These are phyloP conservation scores for Geum urbanum DNA, from an alignment of 306 rosid genomes.

Conservation along the genomic window DNA sequence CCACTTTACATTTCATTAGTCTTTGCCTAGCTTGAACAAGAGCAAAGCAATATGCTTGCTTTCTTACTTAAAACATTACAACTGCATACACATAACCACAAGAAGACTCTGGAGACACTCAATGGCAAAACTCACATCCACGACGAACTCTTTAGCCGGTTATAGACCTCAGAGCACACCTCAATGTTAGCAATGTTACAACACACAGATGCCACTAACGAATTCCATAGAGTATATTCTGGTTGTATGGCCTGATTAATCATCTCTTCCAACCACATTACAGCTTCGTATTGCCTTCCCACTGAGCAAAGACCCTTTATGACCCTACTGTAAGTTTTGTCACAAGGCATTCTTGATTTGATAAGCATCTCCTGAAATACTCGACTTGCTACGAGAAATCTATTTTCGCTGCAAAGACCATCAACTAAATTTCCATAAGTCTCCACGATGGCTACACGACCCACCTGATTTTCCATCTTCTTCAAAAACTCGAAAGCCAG, in stretches of 20 bases:
- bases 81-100: background rate
- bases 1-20: background rate
- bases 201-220: slow-evolving; percentile 37
- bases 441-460: slow-evolving; percentile 30
- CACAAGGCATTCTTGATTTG: slow-evolving; percentile 31
- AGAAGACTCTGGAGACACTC: background rate
- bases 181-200: slow-evolving; percentile 6
- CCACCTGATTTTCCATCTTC: slow-evolving; percentile 32
- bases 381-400: slow-evolving; percentile 27
- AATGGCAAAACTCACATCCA: background rate
- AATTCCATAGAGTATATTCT: slow-evolving; percentile 29
- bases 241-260: slow-evolving; percentile 30
- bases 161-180: slow-evolving; percentile 8
- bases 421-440: slow-evolving; percentile 24
- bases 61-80: too few relatives aligned
- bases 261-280: slow-evolving; percentile 44
- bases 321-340: slow-evolving; percentile 22
- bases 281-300: slow-evolving; percentile 35
- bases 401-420: slow-evolving; percentile 31
- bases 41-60: background rate
- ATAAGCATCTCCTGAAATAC: slow-evolving; percentile 35
- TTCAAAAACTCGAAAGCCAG: slow-evolving; percentile 23
- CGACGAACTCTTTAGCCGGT: background rate
- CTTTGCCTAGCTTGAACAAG: background rate
- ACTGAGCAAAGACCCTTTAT: slow-evolving; percentile 36